Evolutionary conservation across 2,329 filamentous ascomycete genomes (phyloP).

Genomic region (Alternaria metachromatica): DNA sequence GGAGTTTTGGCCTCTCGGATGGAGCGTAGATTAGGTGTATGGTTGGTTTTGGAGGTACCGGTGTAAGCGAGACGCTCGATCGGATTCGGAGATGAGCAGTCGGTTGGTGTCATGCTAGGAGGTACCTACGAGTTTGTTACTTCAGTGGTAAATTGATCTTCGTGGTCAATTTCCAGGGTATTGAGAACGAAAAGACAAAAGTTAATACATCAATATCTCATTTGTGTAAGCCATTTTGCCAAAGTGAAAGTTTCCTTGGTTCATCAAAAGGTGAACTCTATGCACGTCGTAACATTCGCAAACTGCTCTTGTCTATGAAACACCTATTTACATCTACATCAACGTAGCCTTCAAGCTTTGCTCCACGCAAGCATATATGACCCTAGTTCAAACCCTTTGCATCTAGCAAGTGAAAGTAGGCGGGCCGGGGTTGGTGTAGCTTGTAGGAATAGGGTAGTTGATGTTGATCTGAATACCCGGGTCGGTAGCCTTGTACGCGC

Average conservation of each 20-base stretch:
- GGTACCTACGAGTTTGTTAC: background rate
- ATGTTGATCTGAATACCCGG: slow-evolving; percentile 44
- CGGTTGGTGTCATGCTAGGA: background rate
- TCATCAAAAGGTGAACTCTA: background rate
- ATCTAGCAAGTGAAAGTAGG: slow-evolving; percentile 9
- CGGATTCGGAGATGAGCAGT: background rate
- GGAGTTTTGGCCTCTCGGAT: background rate
- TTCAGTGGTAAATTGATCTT: background rate
- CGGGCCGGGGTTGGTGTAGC: slow-evolving; percentile 10
- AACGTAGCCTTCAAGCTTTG: background rate
- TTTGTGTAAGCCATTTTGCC: background rate
- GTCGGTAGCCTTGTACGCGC: slow-evolving; percentile 36
- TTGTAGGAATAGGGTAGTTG: slow-evolving; percentile 25
- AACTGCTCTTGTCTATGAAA: background rate
- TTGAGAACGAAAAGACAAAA: background rate
- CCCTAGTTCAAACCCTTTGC: background rate
- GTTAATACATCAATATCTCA: background rate
- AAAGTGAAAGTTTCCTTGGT: background rate
- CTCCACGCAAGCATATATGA: background rate
- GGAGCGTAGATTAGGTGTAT: no score
- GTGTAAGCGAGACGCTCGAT: background rate
- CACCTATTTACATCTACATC: background rate
- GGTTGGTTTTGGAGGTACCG: no score
- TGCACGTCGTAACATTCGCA: background rate
- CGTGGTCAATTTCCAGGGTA: background rate